Percentiles rank a stretch among this genome's conserved stretches.
Conservation (phyloP, 2,329 filamentous ascomycete species). For the Colletotrichum gloeosporioides region DNA sequence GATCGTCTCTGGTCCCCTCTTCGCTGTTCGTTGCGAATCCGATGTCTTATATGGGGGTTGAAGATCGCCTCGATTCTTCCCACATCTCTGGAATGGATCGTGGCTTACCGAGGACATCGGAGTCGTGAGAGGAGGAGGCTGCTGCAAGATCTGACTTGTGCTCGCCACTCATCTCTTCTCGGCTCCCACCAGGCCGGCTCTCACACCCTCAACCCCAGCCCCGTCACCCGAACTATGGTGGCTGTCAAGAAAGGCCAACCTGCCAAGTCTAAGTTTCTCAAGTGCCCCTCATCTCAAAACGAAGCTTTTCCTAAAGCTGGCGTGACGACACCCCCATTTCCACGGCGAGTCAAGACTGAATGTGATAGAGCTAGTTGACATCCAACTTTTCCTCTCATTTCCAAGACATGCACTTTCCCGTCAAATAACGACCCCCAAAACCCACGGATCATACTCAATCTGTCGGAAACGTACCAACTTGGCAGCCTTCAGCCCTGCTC, state of each 20-base stretch:
- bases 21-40: background rate
- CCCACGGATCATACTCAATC: background rate
- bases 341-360: background rate
- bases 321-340: background rate
- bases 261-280: background rate
- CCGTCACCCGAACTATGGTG: background rate
- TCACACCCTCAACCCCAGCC: background rate
- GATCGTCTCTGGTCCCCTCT: background rate
- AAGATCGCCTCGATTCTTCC: background rate
- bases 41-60: background rate
- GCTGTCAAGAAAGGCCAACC: background rate
- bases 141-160: background rate
- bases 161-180: background rate
- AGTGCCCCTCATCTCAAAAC: background rate
- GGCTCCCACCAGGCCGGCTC: background rate
- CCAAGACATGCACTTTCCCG: background rate
- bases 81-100: background rate
- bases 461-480: background rate
- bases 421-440: background rate
- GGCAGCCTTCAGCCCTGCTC: background rate
- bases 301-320: background rate
- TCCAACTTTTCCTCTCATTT: background rate
- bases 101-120: background rate
- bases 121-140: accelerated
- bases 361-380: background rate